Percentiles rank a stretch among this genome's conserved stretches.
These are phyloP conservation scores for Lasiosphaeris hirsuta DNA, from an alignment of 495 filamentous ascomycete species.

Conservation along the genomic window DNA sequence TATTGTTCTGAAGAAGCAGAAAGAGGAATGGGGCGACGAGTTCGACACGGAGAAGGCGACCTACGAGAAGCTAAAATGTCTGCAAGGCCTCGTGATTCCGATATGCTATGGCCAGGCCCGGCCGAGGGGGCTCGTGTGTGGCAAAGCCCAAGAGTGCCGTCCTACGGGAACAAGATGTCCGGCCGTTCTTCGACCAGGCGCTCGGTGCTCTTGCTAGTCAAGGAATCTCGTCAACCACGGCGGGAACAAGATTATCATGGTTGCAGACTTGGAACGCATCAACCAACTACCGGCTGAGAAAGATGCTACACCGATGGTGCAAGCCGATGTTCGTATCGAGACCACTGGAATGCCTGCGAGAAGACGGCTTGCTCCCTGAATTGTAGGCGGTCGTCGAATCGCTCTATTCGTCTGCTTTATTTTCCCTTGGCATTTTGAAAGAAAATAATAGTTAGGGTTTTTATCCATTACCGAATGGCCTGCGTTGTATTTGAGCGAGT, in stretches of 20 bases:
- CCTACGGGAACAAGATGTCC: slow-evolving; percentile 4
- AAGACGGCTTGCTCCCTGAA: neutral
- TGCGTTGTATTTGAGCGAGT: too few species aligned
- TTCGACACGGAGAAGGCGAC: slow-evolving; percentile 13
- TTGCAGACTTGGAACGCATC: slow-evolving; percentile 8
- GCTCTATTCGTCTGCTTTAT: too few species aligned
- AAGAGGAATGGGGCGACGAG: slow-evolving; percentile 12
- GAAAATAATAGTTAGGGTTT: too few species aligned
- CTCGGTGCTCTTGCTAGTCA: slow-evolving; percentile 7
- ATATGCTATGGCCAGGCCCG: slow-evolving; percentile 10
- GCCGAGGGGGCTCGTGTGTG: slow-evolving; percentile 5
- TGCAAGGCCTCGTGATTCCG: slow-evolving; percentile 14
- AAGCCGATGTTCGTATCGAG: slow-evolving; percentile 11
- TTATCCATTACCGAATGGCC: too few species aligned
- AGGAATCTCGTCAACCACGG: slow-evolving; percentile 5
- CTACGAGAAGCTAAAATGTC: slow-evolving; percentile 8
- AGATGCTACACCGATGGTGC: slow-evolving; percentile 2
- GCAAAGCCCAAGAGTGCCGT: slow-evolving; percentile 10
- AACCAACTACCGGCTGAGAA: slow-evolving; percentile 6
- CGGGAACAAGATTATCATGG: slow-evolving; percentile 7
- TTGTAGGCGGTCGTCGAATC: too few species aligned
- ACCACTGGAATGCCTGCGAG: slow-evolving; percentile 10
- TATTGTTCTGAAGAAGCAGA: slow-evolving; percentile 13
- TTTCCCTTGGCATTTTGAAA: too few species aligned
- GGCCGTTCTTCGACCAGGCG: slow-evolving; percentile 12